These are phyloP conservation scores for Crithidia fasciculata DNA, from an alignment of 208 protist species.

Conservation along the genomic window DNA sequence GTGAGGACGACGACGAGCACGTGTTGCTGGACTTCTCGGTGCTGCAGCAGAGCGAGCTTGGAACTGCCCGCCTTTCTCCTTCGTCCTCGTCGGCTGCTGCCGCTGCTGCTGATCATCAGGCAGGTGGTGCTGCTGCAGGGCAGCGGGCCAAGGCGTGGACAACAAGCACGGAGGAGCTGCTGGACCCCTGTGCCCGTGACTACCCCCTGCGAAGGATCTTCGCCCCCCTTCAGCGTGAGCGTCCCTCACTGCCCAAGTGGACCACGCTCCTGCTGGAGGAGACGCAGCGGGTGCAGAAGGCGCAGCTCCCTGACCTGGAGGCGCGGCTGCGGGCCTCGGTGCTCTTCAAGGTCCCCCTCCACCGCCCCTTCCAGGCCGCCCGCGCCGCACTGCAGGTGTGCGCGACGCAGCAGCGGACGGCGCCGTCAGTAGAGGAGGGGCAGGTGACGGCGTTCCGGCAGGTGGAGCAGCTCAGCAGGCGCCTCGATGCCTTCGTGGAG, in stretches of 20 bases:
- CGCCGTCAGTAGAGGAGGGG: slow-evolving; percentile 31
- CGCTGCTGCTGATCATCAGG: not conserved
- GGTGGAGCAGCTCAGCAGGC: slow-evolving; percentile 16
- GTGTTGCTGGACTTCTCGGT: slow-evolving; percentile 48
- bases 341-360: slow-evolving; percentile 67
- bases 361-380: slow-evolving; percentile 59
- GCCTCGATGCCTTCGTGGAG: slow-evolving; percentile 21
- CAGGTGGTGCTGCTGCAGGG: not conserved
- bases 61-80: not conserved
- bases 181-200: slow-evolving; percentile 51
- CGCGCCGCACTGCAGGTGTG: slow-evolving; percentile 45
- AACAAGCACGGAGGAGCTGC: slow-evolving; percentile 46
- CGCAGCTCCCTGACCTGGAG: slow-evolving; percentile 56
- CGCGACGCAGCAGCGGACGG: slow-evolving; percentile 18
- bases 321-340: slow-evolving; percentile 31
- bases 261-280: slow-evolving; percentile 61
- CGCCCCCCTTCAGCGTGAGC: slow-evolving; percentile 54
- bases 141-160: slow-evolving; percentile 44
- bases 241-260: slow-evolving; percentile 51
- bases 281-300: slow-evolving; percentile 50
- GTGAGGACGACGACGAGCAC: slow-evolving; percentile 2
- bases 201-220: slow-evolving; percentile 77
- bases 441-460: slow-evolving; percentile 24
- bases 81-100: not conserved
- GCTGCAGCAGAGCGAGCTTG: not conserved